A percentile compares a stretch with the other conserved stretches of the same genome.
phyloP scores from a whole-genome alignment of 495 filamentous ascomycete species.

The Ascobolus immersus region DNA sequence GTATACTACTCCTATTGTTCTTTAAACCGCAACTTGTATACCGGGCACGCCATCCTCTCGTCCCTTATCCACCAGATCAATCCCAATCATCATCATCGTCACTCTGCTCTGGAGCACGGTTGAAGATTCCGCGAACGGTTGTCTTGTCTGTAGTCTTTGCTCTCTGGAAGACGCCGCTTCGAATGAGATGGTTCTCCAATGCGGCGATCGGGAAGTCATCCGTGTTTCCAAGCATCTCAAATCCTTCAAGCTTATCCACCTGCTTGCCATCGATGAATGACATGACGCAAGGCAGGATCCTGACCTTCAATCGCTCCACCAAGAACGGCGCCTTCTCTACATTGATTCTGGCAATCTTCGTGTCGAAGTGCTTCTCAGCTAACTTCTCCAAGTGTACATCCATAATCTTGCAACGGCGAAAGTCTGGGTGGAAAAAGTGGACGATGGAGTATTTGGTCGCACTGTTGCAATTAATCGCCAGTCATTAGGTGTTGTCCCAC shows the following conservation, averaged over 20 bases:
- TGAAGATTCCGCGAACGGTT: no score
- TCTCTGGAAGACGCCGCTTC: conserved; percentile 31
- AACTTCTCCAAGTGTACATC: conserved; percentile 19
- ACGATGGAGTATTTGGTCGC: conserved; percentile 34
- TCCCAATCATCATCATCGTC: no score
- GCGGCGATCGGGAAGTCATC: conserved; percentile 37
- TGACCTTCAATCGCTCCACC: conserved; percentile 40
- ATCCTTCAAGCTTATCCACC: conserved; percentile 45
- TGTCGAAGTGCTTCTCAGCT: conserved; percentile 38
- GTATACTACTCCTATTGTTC: no score
- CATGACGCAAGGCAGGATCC: conserved; percentile 51
- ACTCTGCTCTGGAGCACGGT: no score
- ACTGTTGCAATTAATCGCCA: conserved; percentile 1
- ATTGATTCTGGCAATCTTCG: conserved; percentile 40
- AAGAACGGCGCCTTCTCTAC: conserved; percentile 52
- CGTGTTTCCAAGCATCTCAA: conserved; percentile 41
- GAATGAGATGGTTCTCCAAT: conserved; percentile 37
- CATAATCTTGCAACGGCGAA: conserved; percentile 36
- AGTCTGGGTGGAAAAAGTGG: conserved; percentile 55
- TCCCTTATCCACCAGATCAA: no score
- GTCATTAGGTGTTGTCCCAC: neutral
- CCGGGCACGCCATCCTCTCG: no score
- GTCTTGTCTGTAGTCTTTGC: conserved; percentile 26
- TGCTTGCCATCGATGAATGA: conserved; percentile 42
- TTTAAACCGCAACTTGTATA: no score